Percentiles rank a stretch among this genome's conserved stretches.
Conservation (phyloP, 2,329 filamentous ascomycete genomes). For the Paecilomyces sp. region DNA sequence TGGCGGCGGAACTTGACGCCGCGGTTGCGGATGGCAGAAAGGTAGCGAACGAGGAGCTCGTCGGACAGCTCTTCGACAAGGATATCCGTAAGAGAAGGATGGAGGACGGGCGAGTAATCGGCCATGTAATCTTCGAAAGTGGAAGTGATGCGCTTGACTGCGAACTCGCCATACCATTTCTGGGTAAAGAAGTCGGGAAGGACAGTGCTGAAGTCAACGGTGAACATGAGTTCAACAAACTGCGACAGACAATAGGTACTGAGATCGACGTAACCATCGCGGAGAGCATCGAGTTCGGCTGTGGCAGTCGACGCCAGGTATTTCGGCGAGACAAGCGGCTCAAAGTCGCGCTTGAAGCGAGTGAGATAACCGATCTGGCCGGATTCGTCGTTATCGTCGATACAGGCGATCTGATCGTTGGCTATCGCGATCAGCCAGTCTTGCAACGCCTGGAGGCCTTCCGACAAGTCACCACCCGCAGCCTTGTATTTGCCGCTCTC, state of each 20-base stretch:
- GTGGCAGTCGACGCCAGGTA: constrained; percentile 69
- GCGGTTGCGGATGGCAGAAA: constrained; percentile 79
- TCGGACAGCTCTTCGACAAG: constrained; percentile 90
- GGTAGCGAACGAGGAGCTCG: constrained; percentile 79
- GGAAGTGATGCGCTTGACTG: constrained; percentile 87
- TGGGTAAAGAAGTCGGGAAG: constrained; percentile 86
- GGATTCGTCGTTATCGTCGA: constrained; percentile 76
- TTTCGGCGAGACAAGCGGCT: constrained; percentile 68
- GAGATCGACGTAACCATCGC: constrained; percentile 90
- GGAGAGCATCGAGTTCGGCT: constrained; percentile 64
- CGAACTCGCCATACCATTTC: constrained; percentile 77
- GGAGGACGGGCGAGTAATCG: constrained; percentile 78
- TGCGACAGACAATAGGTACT: constrained; percentile 85
- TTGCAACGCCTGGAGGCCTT: constrained; percentile 65
- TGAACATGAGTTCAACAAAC: constrained; percentile 82
- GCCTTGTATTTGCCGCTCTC: constrained; percentile 69
- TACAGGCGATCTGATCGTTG: constrained; percentile 97
- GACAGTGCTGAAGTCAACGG: constrained; percentile 77
- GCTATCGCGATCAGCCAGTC: constrained; percentile 96
- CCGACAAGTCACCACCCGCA: constrained; percentile 41
- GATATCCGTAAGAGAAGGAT: constrained; percentile 82
- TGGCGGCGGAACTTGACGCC: constrained; percentile 77
- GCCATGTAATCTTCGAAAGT: constrained; percentile 92
- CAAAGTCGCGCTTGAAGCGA: constrained; percentile 77
- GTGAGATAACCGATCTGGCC: constrained; percentile 76